Evolutionary conservation across 257 asterid genomes (phyloP).

Genomic region (Hygrophila difformis): DNA sequence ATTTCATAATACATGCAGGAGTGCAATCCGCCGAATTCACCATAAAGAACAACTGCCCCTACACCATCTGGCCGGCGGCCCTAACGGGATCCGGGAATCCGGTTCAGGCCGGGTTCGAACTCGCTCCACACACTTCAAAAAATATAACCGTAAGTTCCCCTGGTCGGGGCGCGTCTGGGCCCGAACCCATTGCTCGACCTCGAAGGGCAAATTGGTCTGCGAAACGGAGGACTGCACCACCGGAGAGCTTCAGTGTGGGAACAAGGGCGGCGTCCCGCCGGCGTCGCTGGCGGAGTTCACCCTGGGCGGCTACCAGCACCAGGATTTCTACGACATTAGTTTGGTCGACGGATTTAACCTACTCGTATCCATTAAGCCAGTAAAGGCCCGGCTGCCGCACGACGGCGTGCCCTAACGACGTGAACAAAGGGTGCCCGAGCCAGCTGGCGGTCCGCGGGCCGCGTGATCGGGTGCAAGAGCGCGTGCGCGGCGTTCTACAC

Average conservation of each 20-base stretch:
- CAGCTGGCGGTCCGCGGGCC: slow-evolving; percentile 22
- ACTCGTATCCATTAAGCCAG: slow-evolving; percentile 23
- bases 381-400: slow-evolving; percentile 6
- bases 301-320: slow-evolving; percentile 12
- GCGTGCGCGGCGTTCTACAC: slow-evolving; percentile 33
- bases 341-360: slow-evolving; percentile 49
- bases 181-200: slow-evolving; percentile 13
- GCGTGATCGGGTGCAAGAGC: slow-evolving; percentile 39
- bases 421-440: slow-evolving; percentile 22
- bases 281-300: slow-evolving; percentile 34
- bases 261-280: slow-evolving; percentile 33
- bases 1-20: too few species aligned
- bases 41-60: slow-evolving; percentile 23
- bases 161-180: slow-evolving; percentile 40
- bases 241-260: slow-evolving; percentile 29
- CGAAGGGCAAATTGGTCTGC: slow-evolving; percentile 14
- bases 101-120: slow-evolving; percentile 19
- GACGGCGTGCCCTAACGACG: slow-evolving; percentile 22
- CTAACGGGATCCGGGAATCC: slow-evolving; percentile 13
- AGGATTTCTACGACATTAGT: slow-evolving; percentile 41
- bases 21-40: slow-evolving; percentile 14
- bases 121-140: slow-evolving; percentile 16
- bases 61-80: slow-evolving; percentile 38
- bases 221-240: slow-evolving; percentile 33
- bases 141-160: background rate